phyloP scores from a whole-genome alignment of 208 protist genomes.

The Balamuthia mandrillaris region DNA sequence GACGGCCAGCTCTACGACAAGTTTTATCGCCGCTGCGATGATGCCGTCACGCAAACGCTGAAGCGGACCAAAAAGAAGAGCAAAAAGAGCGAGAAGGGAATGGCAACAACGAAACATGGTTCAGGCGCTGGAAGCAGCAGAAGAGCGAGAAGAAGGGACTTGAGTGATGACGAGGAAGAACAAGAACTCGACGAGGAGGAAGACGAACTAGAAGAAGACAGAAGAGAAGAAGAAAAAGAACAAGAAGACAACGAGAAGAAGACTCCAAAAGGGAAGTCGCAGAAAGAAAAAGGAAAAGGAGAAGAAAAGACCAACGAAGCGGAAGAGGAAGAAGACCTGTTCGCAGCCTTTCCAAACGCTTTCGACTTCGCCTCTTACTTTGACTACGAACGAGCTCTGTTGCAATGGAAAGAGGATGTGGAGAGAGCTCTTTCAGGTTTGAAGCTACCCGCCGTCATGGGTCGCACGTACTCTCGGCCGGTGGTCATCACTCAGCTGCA shows the following conservation, averaged over 20 bases:
- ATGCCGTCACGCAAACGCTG: no score
- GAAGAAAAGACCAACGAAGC: not conserved
- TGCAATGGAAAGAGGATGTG: conserved; percentile 31
- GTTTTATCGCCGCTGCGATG: no score
- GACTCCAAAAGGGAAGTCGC: not conserved
- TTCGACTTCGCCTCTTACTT: conserved; percentile 1
- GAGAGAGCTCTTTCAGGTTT: not conserved
- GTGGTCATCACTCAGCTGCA: not conserved
- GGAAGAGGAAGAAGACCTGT: not conserved
- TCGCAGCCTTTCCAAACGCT: not conserved
- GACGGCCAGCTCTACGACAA: no score
- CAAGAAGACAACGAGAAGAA: not conserved
- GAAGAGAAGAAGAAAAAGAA: not conserved
- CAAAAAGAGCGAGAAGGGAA: no score
- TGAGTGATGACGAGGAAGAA: no score
- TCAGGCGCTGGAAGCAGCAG: no score
- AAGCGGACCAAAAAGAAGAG: no score
- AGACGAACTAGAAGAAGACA: not conserved
- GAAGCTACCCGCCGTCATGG: conserved; percentile 5
- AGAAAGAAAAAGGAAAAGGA: not conserved
- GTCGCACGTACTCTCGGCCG: conserved; percentile 3
- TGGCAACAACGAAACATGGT: no score
- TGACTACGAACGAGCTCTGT: conserved; percentile 25
- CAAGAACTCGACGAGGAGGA: not conserved
- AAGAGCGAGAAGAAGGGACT: no score